Base-by-base conservation (phyloP, 495 filamentous ascomycete genomes). In the Astrocystis sublimbata region DNA sequence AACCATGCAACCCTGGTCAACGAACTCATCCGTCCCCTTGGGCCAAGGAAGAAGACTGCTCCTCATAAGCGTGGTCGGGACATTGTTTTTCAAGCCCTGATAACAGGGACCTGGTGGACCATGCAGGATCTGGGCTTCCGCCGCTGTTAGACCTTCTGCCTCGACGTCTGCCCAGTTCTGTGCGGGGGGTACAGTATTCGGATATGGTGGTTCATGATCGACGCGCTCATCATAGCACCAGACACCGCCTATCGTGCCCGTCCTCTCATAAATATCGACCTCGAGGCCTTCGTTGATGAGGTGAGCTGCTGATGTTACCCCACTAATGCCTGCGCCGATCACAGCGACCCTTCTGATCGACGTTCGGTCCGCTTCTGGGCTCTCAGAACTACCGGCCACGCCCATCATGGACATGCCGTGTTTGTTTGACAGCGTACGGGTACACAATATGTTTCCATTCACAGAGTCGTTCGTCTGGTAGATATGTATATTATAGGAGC, bases 261-360 rank as follows among this genome's bases (percentile, higher is more conserved):
- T 84, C 36, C 88, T 80, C 64, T 91, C 88, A 66, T 86, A 89
- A 0, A 90, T 81, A 0, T 79, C 84, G 33, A 89, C 85, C 4
- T 84, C 73, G n/a, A 89, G 61, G 1, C 85, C 85, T 50, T 78
- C 76, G 28, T 73, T 78, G 35, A 84, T 78, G 35, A 91, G 76
- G 71, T 90, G 85, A 6, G 80, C 85, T 17, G 86, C 85, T 10
- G 85, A 76, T 3, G 80, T 79, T 26, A 91, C 81, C 8, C 89
- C 88, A 57, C 85, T 88, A 41, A 90, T 85, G 8, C 89, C 88
- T 28, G 87, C 87, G 3, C 89, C 89, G 58, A 91, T 87, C 15
- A 91, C 81, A 10, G 86, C 89, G 1, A 89, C 84, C 28, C 70
- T 71, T 38, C 76, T 75, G 38, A 79, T 77, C 24, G 46, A 24